Percentiles rank a stretch among this genome's conserved stretches.
These are phyloP conservation scores for Xylariaceae sp. DNA, from an alignment of 2,329 filamentous ascomycete genomes.

Conservation along the genomic window DNA sequence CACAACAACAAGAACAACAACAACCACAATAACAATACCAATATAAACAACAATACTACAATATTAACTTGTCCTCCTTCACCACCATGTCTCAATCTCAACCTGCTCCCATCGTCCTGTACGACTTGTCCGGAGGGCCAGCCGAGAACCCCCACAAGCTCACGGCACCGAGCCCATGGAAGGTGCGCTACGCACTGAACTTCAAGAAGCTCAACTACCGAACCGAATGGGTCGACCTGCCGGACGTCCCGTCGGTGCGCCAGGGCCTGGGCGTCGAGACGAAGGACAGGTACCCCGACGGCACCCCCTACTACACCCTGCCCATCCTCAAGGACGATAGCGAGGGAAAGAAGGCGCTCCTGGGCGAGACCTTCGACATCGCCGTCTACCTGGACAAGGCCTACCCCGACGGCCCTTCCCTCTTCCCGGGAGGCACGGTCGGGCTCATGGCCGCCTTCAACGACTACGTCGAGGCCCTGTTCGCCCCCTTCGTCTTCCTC, in stretches of 20 bases:
- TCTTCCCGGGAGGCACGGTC: background rate
- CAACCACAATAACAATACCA: too few relatives aligned
- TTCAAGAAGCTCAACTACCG: slow-evolving; percentile 33
- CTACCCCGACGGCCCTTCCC: slow-evolving; percentile 34
- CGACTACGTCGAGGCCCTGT: background rate
- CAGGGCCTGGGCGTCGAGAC: slow-evolving; percentile 40
- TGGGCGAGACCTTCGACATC: slow-evolving; percentile 63
- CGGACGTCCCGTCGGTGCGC: slow-evolving; percentile 46
- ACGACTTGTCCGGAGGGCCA: slow-evolving; percentile 36
- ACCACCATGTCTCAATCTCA: too few relatives aligned
- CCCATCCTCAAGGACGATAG: slow-evolving; percentile 47
- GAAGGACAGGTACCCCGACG: slow-evolving; percentile 50
- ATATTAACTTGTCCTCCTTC: too few relatives aligned
- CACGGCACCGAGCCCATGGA: slow-evolving; percentile 29
- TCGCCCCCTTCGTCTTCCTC: background rate
- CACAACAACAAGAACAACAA: too few relatives aligned
- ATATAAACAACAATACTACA: too few relatives aligned
- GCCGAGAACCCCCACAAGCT: slow-evolving; percentile 21
- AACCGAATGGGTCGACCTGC: slow-evolving; percentile 45
- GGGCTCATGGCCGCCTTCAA: background rate
- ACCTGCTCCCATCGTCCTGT: slow-evolving; percentile 32
- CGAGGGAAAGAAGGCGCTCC: slow-evolving; percentile 30
- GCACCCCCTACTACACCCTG: slow-evolving; percentile 53
- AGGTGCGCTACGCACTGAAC: slow-evolving; percentile 34
- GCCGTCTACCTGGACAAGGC: slow-evolving; percentile 51